Base-by-base conservation (phyloP, 2,329 filamentous ascomycete genomes). In the Neocucurbitaria cava region DNA sequence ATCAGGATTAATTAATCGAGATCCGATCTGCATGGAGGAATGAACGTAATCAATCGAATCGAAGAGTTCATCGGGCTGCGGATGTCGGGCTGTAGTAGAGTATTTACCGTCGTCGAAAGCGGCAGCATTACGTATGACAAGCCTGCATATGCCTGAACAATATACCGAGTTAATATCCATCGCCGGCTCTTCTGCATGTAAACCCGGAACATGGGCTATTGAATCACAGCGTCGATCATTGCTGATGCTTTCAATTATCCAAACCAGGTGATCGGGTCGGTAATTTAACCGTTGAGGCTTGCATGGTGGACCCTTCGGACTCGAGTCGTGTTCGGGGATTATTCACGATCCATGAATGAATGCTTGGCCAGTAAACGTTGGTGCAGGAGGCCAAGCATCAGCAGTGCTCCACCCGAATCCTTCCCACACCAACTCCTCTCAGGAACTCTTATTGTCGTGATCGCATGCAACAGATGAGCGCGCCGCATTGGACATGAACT, bases 111-210 rank as follows among this genome's bases (percentile, higher is more conserved):
- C 13, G 26, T 18, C 11, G 26, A 17, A 44, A 28, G 38, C 35
- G 45, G 52, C 24, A 43, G 30, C 18, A 35, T 53, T 48, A 57
- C 60, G 51, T 55, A 52, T 10, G 47, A 57, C 51, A 53, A 51
- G 52, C 61, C 52, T 52, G 56, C 49, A 47, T 38, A 53, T 48
- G 36, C 49, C 41, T 36, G 18, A 20, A 24, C 38, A 38, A 48
- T 58, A 50, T 52, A 54, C 58, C 31, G 44, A 49, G 17, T 54
- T 54, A 56, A 56, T 61, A 54, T 61, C 30, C 52, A 36, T 48
- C 11, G 49, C 54, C 54, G 52, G 49, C 52, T 56, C 40, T 33
- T 53, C 17, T 35, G 49, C 17, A 51, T 43, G 38, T 41, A 17
- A 36, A 33, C 38, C 21, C 13, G 46, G 41, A 40, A 26, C 26